Base-by-base conservation (phyloP, 768 basidiomycete genomes). In the Mycena leptocephala region DNA sequence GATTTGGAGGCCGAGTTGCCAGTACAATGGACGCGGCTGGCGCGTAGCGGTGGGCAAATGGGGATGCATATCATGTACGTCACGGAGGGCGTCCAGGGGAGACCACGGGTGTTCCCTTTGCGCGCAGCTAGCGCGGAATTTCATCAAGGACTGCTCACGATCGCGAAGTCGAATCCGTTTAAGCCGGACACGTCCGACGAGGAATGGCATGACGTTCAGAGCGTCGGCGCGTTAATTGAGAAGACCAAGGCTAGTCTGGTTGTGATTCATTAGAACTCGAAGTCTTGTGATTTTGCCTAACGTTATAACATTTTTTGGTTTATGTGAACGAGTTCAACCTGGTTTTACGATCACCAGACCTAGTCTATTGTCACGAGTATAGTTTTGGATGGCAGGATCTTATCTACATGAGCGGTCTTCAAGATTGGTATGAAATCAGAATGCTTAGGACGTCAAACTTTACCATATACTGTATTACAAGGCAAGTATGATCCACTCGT, bases 221-320 rank as follows among this genome's bases (percentile, higher is more conserved):
- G 18, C 22, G 58, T 59, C 20, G 2, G 18, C 5, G 58, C n/a
- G 83, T 82, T 48, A 79, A 82, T 33, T 81, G 84, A 8, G 30
- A 79, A 11, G 76, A 82, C 59, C 71, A 83, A 33, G 82, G 83
- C 18, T 41, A 66, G 1, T 79, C 80, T 30, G 75, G 81, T 46
- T 82, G 80, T 14, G 51, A 74, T 18, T 76, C 76, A 48, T 77
- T 85, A 56, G 77, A 70, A 56, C 18, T 43, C 18, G 4, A n/a
- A n/a, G 43, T 43, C 7, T 4, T 13, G 13, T 13, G 35, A 37
- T 6, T 37, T 37, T 37, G 35, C 13, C 13, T 37, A 37, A 13
- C 35, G 13, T 9, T 43, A 39, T 39, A 39, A 8, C 37, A 7
- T 43, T 43, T 43, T 16, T 43, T 43, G 43, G 13, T 43, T 9